Evolutionary conservation across 2,329 filamentous ascomycete genomes (phyloP).

Genomic region (Coniosporium tulheliwenetii): DNA sequence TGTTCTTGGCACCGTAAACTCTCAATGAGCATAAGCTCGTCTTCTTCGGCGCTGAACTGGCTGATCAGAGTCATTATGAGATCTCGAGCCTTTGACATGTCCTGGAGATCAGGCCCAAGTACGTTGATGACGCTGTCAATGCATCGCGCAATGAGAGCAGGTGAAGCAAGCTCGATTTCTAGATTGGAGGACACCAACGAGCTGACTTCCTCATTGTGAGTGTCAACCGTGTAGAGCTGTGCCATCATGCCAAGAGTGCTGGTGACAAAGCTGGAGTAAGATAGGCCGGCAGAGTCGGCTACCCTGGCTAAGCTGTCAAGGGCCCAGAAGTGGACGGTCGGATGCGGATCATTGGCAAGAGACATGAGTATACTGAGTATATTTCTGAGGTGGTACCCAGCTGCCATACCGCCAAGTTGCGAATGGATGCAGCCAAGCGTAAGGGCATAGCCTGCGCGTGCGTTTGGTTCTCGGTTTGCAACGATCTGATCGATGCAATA

Average conservation of each 20-base stretch:
- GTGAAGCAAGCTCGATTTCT: conserved; percentile 69
- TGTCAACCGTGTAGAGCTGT: conserved; percentile 81
- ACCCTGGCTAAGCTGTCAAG: conserved; percentile 75
- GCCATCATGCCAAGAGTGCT: conserved; percentile 87
- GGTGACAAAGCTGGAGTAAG: conserved; percentile 79
- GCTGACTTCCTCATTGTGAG: conserved; percentile 71
- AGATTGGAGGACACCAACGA: conserved; percentile 78
- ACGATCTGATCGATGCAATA: conserved; percentile 89
- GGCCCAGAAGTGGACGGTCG: conserved; percentile 92
- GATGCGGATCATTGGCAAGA: conserved; percentile 86
- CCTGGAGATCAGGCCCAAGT: conserved; percentile 85
- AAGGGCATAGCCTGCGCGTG: conserved; percentile 85
- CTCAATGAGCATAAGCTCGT: conserved; percentile 53
- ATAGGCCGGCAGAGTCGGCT: conserved; percentile 80
- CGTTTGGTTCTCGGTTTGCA: conserved; percentile 80
- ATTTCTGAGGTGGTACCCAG: conserved; percentile 88
- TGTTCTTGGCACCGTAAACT: conserved; percentile 79
- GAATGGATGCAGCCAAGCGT: conserved; percentile 87
- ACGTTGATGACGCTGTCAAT: conserved; percentile 96
- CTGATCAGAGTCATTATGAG: conserved; percentile 75
- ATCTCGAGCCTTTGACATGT: conserved; percentile 79
- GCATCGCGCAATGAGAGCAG: conserved; percentile 69
- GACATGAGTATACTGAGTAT: conserved; percentile 98
- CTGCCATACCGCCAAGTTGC: conserved; percentile 93
- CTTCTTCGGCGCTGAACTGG: conserved; percentile 59